A percentile compares a stretch with the other conserved stretches of the same genome.
Evolutionary conservation across 129 eudicot species (phyloP).

Genomic region (Deinandra increscens): DNA sequence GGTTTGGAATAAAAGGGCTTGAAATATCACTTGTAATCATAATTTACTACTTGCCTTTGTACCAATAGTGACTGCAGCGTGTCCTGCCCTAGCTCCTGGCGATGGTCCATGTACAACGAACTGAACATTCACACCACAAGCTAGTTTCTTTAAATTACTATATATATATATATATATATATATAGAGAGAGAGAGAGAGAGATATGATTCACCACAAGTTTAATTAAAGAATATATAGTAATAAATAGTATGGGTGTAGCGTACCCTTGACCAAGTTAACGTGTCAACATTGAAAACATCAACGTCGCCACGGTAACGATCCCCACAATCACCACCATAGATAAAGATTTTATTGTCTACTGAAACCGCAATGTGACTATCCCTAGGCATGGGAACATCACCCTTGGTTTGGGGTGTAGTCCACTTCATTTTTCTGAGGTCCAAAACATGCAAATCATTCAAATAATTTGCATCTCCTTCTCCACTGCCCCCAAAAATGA

Average conservation of each 20-base stretch:
- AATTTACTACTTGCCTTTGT: constrained; percentile 53
- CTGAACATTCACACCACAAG: constrained; percentile 31
- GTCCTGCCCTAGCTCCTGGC: constrained; percentile 91
- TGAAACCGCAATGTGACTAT: constrained; percentile 76
- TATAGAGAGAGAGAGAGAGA: too few relatives aligned
- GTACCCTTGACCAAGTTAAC: constrained; percentile 72
- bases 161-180: too few relatives aligned
- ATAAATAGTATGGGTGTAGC: neutral
- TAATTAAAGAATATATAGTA: too few relatives aligned
- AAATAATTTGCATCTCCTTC: constrained; percentile 82
- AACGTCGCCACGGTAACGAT: constrained; percentile 74
- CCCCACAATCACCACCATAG: constrained; percentile 95
- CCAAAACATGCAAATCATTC: constrained; percentile 81
- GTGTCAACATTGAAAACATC: constrained; percentile 67
- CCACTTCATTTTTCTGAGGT: constrained; percentile 80
- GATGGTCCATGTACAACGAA: constrained; percentile 56
- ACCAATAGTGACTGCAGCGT: constrained; percentile 68
- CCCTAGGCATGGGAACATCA: constrained; percentile 65
- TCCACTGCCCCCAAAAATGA: constrained; percentile 92
- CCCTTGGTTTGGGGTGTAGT: constrained; percentile 57
- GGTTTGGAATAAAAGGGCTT: neutral
- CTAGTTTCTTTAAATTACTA: neutral
- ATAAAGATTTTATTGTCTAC: constrained; percentile 51
- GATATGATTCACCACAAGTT: neutral
- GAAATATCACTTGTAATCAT: neutral